Evolutionary conservation across 495 filamentous ascomycete genomes (phyloP), one percentile per base, ranked within the genome.

Genomic region (Chaetomium fimeti): DNA sequence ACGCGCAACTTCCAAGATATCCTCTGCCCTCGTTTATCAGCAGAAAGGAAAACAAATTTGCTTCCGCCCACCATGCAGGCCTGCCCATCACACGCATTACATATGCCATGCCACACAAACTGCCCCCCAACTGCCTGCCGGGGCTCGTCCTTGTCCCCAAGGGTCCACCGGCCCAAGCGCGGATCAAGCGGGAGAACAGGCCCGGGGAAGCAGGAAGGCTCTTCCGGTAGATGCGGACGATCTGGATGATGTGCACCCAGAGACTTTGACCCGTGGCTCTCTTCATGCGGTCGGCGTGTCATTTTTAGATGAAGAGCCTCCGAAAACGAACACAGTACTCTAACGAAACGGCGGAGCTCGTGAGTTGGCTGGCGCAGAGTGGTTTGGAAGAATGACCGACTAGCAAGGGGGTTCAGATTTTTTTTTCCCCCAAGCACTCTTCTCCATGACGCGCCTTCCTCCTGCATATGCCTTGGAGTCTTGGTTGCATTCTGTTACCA

Each of bases 221-320:
- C 27, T 63, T 67, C 65, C 64, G 64, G 53, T n/a, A 48, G 60
- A 53, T 58, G 53, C 42, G 60, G 53, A 47, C 65, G 56, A 67
- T 60, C 61, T 56, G 47, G 56, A 56, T 57, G 61, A 67, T 63
- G 60, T 52, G 55, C 55, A 51, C 45, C 38, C 32, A 22, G n/a
- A 8, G 11, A 24, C 22, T 45, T 38, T 1, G n/a, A 60, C 24
- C n/a, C 56, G 58, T 22, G 48, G 38, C 25, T 29, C 24, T 49
- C 49, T 32, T 62, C 38, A 51, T 62, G 59, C 59, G 45, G 54
- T 60, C 36, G 40, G 45, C 56, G 32, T 54, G 59, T 40, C 58
- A 61, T 66, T 27, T 57, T 53, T 66, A 53, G 52, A 57, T 43
- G 38, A 66, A 57, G n/a, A n/a, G 40, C 29, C 27, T 22, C 36